phyloP scores from a whole-genome alignment of 768 basidiomycete genomes.

The Hypsizygus marmoreus region DNA sequence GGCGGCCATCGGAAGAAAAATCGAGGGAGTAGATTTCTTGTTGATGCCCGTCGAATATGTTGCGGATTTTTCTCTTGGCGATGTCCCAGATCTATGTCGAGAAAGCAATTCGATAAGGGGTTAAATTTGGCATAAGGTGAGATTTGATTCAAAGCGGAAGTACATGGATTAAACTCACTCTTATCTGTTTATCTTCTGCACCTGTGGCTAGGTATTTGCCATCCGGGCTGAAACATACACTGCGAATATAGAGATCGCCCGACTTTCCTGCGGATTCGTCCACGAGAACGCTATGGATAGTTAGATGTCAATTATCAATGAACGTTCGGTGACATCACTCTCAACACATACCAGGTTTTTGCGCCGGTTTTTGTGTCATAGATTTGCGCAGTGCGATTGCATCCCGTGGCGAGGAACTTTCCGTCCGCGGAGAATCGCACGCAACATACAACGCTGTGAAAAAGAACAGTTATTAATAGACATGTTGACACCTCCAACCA shows the following conservation, averaged over 20 bases:
- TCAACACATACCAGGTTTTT: slow-evolving; percentile 71
- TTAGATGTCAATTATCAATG: background rate
- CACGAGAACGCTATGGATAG: slow-evolving; percentile 24
- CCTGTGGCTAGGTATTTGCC: slow-evolving; percentile 93
- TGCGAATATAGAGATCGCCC: slow-evolving; percentile 55
- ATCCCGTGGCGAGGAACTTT: slow-evolving; percentile 90
- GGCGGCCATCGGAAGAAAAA: slow-evolving; percentile 81
- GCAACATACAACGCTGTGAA: slow-evolving; percentile 68
- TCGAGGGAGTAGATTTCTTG: slow-evolving; percentile 95
- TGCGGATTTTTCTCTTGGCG: slow-evolving; percentile 71
- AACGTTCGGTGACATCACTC: background rate
- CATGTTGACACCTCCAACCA: no score
- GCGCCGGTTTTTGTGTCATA: slow-evolving; percentile 87
- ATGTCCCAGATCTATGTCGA: slow-evolving; percentile 86
- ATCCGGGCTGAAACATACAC: slow-evolving; percentile 89
- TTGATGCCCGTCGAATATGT: slow-evolving; percentile 83
- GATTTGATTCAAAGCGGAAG: background rate
- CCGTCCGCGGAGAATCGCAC: slow-evolving; percentile 95
- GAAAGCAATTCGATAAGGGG: background rate
- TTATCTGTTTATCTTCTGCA: slow-evolving; percentile 90
- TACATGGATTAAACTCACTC: slow-evolving; percentile 52
- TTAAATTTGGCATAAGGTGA: slow-evolving; percentile 15
- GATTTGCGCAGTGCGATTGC: slow-evolving; percentile 96
- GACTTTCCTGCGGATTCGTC: slow-evolving; percentile 45
- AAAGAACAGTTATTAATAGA: no score